These are phyloP conservation scores for Phytophthora hybrid DNA, from an alignment of 352 stramenopile genomes.

Conservation along the genomic window DNA sequence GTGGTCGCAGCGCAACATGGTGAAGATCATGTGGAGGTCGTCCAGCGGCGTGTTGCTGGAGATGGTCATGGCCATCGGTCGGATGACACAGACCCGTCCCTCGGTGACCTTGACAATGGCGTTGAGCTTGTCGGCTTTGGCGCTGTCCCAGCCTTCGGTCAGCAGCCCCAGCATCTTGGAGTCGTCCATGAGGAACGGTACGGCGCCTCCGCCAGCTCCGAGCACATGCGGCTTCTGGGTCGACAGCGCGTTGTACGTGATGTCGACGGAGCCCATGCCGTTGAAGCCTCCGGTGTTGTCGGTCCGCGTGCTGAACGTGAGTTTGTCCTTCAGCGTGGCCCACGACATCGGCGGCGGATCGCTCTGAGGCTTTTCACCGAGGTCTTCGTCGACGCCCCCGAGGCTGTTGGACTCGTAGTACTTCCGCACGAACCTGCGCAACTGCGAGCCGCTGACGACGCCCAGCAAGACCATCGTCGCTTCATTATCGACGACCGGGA, in stretches of 20 bases:
- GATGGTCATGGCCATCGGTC: slow-evolving; percentile 84
- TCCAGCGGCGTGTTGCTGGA: slow-evolving; percentile 84
- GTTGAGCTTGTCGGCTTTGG: slow-evolving; percentile 70
- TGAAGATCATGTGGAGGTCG: slow-evolving; percentile 92
- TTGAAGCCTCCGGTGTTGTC: slow-evolving; percentile 69
- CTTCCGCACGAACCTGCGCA: slow-evolving; percentile 69
- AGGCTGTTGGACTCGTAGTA: slow-evolving; percentile 67
- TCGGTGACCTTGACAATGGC: slow-evolving; percentile 76
- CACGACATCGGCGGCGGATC: slow-evolving; percentile 53
- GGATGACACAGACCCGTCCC: slow-evolving; percentile 66
- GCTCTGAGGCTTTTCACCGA: slow-evolving; percentile 68
- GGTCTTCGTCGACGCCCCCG: slow-evolving; percentile 67
- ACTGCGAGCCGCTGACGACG: slow-evolving; percentile 63
- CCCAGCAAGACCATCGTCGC: slow-evolving; percentile 73
- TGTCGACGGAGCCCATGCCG: slow-evolving; percentile 66
- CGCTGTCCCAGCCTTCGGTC: slow-evolving; percentile 69
- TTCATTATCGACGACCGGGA: slow-evolving; percentile 79
- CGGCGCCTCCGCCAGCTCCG: slow-evolving; percentile 19
- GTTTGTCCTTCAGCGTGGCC: slow-evolving; percentile 68
- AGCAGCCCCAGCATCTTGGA: slow-evolving; percentile 80
- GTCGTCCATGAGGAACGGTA: slow-evolving; percentile 89
- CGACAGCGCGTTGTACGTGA: slow-evolving; percentile 73
- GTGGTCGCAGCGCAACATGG: slow-evolving; percentile 89
- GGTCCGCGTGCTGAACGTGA: slow-evolving; percentile 45
- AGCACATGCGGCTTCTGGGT: slow-evolving; percentile 30